Conservation (phyloP, 306 rosid species). For the Cyamopsis tetragonoloba region DNA sequence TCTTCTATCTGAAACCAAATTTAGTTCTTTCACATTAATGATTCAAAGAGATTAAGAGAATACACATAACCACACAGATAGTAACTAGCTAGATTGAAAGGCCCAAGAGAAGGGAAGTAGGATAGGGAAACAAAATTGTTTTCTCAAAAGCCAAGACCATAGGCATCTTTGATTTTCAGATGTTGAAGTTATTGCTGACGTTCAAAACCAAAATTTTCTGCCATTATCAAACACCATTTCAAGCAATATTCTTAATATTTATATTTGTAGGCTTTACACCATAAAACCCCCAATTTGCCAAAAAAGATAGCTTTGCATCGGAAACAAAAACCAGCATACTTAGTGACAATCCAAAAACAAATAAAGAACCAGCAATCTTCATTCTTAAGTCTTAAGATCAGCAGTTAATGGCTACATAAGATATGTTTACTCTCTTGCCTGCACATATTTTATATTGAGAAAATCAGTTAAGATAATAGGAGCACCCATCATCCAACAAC, state of each 20-base stretch:
- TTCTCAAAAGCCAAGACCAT: slow-evolving; percentile 10
- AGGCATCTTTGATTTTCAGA: background rate
- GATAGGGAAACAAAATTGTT: background rate
- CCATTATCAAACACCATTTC: background rate
- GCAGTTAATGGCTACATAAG: background rate
- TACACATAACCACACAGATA: background rate
- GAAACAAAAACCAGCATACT: background rate
- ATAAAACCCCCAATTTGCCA: background rate
- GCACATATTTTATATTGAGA: background rate
- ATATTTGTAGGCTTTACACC: background rate
- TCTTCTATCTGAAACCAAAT: slow-evolving; percentile 51
- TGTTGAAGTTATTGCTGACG: background rate
- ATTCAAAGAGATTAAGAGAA: background rate
- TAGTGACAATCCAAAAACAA: background rate
- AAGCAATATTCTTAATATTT: background rate
- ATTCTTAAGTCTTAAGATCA: too few species aligned
- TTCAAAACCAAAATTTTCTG: background rate
- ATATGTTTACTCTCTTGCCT: background rate
- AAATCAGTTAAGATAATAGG: slow-evolving; percentile 3
- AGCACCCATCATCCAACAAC: background rate
- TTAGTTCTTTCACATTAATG: slow-evolving; percentile 8
- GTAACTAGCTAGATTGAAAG: background rate
- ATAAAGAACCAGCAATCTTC: background rate
- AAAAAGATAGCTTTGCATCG: background rate
- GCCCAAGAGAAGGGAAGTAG: background rate